phyloP scores from a whole-genome alignment of 1,284 basidiomycete genomes.

The Malassezia globosa region DNA sequence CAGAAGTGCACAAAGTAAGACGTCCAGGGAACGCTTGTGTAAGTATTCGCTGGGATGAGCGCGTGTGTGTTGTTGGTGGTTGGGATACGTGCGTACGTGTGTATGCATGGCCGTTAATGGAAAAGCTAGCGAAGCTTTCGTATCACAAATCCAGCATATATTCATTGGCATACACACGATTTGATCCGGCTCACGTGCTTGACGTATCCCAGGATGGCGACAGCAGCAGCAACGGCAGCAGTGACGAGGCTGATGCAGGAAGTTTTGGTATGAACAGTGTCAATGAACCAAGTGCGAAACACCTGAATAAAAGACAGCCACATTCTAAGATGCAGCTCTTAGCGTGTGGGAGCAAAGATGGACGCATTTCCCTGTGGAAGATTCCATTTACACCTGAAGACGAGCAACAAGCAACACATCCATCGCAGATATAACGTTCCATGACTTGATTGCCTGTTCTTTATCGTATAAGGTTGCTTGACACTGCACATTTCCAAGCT shows the following conservation, averaged over 20 bases:
- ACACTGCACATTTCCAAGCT: conserved; percentile 9
- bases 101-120: neutral
- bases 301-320: too few species aligned
- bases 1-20: neutral
- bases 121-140: neutral
- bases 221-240: conserved; percentile 3
- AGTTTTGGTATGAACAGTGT: too few species aligned
- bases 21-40: conserved; percentile 15
- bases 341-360: conserved; percentile 13
- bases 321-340: neutral
- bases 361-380: conserved; percentile 16
- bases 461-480: neutral
- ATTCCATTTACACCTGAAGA: conserved; percentile 1
- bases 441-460: neutral
- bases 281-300: too few species aligned
- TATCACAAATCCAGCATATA: conserved; percentile 16
- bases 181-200: neutral
- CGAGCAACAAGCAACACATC: neutral
- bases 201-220: neutral
- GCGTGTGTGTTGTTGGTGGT: conserved; percentile 5
- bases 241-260: neutral
- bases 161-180: conserved; percentile 2
- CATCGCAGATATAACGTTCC: neutral
- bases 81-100: conserved; percentile 9
- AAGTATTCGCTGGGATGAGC: conserved; percentile 2